phyloP scores from a whole-genome alignment of 441 rosid genomes.

The Capsella rubella region DNA sequence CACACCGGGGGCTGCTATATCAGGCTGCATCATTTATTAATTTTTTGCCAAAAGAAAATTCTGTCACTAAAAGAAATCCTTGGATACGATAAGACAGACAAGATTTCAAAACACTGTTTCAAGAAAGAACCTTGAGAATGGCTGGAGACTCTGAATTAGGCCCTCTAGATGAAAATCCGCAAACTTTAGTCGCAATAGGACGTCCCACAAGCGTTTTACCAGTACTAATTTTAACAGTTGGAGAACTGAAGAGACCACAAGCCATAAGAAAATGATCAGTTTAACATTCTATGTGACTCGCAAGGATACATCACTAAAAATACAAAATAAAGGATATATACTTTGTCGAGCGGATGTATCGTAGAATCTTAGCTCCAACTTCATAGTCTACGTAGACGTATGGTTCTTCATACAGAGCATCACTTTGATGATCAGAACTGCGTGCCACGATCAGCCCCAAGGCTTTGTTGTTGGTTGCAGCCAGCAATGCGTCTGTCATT shows the following conservation, averaged over 20 bases:
- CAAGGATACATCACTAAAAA: not conserved
- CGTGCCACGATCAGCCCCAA: conserved; percentile 15
- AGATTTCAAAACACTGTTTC: not conserved
- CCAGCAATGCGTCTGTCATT: not conserved
- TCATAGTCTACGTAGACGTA: conserved; percentile 57
- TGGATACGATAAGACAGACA: conserved; percentile 33
- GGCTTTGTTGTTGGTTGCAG: not conserved
- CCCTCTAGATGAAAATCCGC: conserved; percentile 43
- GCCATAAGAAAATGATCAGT: not conserved
- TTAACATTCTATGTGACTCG: not conserved
- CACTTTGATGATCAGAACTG: conserved; percentile 9
- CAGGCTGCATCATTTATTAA: conserved; percentile 53
- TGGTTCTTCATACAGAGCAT: conserved; percentile 32
- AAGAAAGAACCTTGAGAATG: conserved; percentile 54
- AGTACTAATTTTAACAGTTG: conserved; percentile 50
- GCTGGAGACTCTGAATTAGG: conserved; percentile 58
- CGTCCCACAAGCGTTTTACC: conserved; percentile 50
- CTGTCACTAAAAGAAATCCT: conserved; percentile 30
- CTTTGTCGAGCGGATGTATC: conserved; percentile 60
- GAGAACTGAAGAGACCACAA: conserved; percentile 46
- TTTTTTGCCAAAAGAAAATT: not conserved
- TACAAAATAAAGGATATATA: not conserved
- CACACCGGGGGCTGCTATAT: conserved; percentile 64
- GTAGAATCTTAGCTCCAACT: conserved; percentile 56
- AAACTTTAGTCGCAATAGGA: conserved; percentile 40